Evolutionary conservation across 345 rosid species (phyloP), one percentile per base, ranked within the genome.

Genomic region (Barbarea vulgaris): DNA sequence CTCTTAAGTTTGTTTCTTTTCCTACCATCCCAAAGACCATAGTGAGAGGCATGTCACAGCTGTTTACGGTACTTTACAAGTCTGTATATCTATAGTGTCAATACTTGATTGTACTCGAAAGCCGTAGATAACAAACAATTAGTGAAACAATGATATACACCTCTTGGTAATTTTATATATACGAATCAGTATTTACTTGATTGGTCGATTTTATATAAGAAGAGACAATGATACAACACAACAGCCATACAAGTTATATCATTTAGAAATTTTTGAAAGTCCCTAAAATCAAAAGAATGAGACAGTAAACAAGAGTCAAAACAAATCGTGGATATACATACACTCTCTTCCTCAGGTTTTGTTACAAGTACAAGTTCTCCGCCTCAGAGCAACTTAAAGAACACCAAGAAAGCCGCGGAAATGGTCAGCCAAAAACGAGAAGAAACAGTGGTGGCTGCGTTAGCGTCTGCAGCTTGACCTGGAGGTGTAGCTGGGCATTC

Each of bases 401-500:
- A 27, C 39, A 83, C 69, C 75, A 84, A 67, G 3, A 69, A 60
- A 42, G 70, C 73, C 3, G 67, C 25, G 33, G 79, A 33, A 62
- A 65, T 19, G 21, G 61, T 33, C 31, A 81, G 64, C 77, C 50
- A 66, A 13, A 72, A 39, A 42, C 51, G 15, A 67, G 69, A 59
- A 52, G 58, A 64, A 31, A 47, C 7, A 41, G 64, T 53, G 14
- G 50, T n/a, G 75, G 70, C 82, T 52, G 48, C 65, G 52, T 21
- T 82, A 14, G 6, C 19, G 28, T 69, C 67, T 10, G 52, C 69
- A 9, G 47, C 72, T 34, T 2, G n/a, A n/a, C n/a, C n/a, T n/a
- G 51, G 51, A 9, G 51, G 0, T 1, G 4, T 0, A 46, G 21
- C 51, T 1, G 88, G 77, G 75, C 96, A 90, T n/a, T 9, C 84